phyloP scores from a whole-genome alignment of 371 early-diverging fungal genomes.

The Catenaria anguillulae region DNA sequence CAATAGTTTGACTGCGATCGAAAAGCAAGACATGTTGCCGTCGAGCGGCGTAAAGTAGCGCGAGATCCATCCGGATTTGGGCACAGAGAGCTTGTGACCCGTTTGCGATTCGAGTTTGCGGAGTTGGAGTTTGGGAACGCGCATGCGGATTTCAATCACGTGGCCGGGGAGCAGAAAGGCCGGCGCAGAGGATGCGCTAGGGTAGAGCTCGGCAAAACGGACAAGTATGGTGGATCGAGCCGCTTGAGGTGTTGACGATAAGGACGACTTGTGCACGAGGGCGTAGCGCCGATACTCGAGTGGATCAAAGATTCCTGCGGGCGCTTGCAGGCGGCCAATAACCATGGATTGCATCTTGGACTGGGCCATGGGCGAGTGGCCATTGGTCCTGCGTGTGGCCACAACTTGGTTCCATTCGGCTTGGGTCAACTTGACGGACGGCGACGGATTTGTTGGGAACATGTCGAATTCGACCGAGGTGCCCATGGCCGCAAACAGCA shows the following conservation, averaged over 20 bases:
- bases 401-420: conserved; percentile 18
- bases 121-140: conserved; percentile 9
- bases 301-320: conserved; percentile 10
- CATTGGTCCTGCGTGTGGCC: conserved; percentile 13
- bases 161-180: conserved; percentile 21
- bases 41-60: conserved; percentile 23
- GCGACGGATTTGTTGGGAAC: conserved; percentile 5
- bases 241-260: background rate
- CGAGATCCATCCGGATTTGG: conserved; percentile 7
- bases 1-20: conserved; percentile 13
- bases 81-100: background rate
- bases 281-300: conserved; percentile 25
- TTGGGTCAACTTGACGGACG: conserved; percentile 8
- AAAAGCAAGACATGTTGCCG: conserved; percentile 16
- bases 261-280: conserved; percentile 8
- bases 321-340: conserved; percentile 12
- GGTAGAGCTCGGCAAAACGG: conserved; percentile 22
- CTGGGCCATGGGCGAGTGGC: conserved; percentile 24
- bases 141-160: conserved; percentile 18
- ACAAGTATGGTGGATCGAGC: conserved; percentile 8
- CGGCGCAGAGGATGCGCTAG: conserved; percentile 14
- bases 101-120: background rate
- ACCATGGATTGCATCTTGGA: conserved; percentile 17
- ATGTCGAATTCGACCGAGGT: conserved; percentile 21
- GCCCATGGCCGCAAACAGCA: conserved; percentile 16